Base-by-base conservation (phyloP, 2,329 filamentous ascomycete genomes). In the Gaeumannomyces sp. region DNA sequence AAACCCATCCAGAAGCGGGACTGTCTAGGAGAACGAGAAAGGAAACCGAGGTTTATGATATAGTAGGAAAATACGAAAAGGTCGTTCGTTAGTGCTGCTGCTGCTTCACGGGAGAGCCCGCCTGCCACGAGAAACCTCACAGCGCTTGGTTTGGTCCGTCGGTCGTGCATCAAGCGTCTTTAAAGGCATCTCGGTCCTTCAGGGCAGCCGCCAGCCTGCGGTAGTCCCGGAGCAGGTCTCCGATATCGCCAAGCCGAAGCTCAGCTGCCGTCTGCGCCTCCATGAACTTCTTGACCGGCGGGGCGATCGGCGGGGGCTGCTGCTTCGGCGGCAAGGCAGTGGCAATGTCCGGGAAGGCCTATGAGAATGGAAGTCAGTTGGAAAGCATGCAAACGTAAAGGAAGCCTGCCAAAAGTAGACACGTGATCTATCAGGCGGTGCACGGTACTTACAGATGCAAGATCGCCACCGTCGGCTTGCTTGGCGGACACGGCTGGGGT, bases 191-290 rank as follows among this genome's bases (percentile, higher is more conserved):
- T 72, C 85, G 76, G 61, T 87, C 85, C 70, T 85, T 86, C 65
- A 93, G 74, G 11, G 84, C 85, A 33, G 80, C 80, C 0, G 89
- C 90, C 60, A 94, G 76, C 64, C 91, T 81, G 70, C 90, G 85
- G 71, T 94, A 94, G 74, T 94, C 91, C 64, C 85, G 82, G 28
- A 94, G 76, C 61, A 94, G 77, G 65, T 90, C 85, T 29, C 89
- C 76, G 25, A 94, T 87, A 71, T 94, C 91, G n/a, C 86, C 85
- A 31, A 94, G 78, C 64, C 82, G 87, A 33, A 94, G 79, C 60
- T 94, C 90, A 0, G 83, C 83, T 0, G 88, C 87, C 72, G 88
- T 88, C 70, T 89, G 82, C 65, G 89, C 74, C 70, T 92, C 88
- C 78, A 93, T 83, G 73, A 93, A 93, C 62, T 87, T 85, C 73